These are phyloP conservation scores for Phytophthora rubi DNA, from an alignment of 352 stramenopile genomes.

Conservation along the genomic window DNA sequence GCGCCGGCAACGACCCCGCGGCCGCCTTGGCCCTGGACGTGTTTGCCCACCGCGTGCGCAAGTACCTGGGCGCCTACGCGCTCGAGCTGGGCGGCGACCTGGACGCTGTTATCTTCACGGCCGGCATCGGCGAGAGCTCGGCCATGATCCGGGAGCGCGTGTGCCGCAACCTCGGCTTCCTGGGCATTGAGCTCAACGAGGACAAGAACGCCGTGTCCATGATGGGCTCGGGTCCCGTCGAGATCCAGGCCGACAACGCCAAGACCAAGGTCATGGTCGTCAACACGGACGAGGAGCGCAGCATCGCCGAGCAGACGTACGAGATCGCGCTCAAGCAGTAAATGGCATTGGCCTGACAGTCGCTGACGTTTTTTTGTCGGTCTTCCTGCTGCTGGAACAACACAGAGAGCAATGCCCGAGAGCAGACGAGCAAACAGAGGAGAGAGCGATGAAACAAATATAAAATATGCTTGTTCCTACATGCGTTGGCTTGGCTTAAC, in stretches of 20 bases:
- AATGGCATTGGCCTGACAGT: not conserved
- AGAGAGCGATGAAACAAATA: conserved; percentile 18
- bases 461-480: conserved; percentile 36
- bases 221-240: conserved; percentile 60
- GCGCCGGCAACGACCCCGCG: conserved; percentile 49
- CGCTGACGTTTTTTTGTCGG: conserved; percentile 13
- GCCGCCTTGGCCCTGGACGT: conserved; percentile 83
- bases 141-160: conserved; percentile 80
- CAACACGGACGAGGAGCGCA: conserved; percentile 91
- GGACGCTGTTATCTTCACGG: conserved; percentile 91
- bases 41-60: conserved; percentile 86
- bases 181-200: conserved; percentile 80
- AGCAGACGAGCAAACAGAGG: not conserved
- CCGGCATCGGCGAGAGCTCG: conserved; percentile 88
- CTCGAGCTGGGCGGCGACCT: conserved; percentile 71
- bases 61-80: conserved; percentile 88
- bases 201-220: conserved; percentile 73
- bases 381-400: conserved; percentile 12
- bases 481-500: not conserved
- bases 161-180: conserved; percentile 61
- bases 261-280: conserved; percentile 84
- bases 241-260: conserved; percentile 61
- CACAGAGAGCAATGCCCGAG: conserved; percentile 10
- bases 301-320: conserved; percentile 88
- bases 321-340: conserved; percentile 60